Percentiles rank a stretch among this genome's conserved stretches.
These are phyloP conservation scores for Rhizopogon vulgaris DNA, from an alignment of 768 basidiomycete species.

Conservation along the genomic window DNA sequence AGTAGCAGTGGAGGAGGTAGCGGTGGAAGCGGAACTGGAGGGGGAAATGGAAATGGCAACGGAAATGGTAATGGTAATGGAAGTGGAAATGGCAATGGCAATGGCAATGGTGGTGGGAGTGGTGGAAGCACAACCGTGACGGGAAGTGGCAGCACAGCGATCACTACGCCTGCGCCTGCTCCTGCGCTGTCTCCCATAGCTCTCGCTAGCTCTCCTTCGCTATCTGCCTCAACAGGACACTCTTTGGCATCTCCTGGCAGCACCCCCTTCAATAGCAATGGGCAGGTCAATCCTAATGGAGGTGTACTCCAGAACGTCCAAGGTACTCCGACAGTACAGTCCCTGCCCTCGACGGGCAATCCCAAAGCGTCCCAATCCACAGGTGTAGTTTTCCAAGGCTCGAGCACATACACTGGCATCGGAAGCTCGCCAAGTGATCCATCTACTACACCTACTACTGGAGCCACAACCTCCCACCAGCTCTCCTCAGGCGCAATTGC, in stretches of 20 bases:
- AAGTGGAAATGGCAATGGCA: not conserved
- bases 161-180: not conserved
- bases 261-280: not conserved
- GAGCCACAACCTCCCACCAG: constrained; percentile 13
- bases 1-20: not conserved
- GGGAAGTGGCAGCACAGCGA: not conserved
- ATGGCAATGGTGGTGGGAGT: not conserved
- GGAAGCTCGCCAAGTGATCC: constrained; percentile 8
- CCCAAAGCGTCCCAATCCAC: not conserved
- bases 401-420: constrained; percentile 8
- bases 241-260: not conserved
- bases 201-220: not conserved
- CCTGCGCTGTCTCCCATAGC: not conserved
- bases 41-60: not conserved
- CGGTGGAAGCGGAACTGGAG: not conserved
- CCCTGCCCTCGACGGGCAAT: not conserved
- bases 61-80: not conserved
- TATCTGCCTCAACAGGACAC: not conserved
- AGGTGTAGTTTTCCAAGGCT: constrained; percentile 1
- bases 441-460: constrained; percentile 9
- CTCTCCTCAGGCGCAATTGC: constrained; percentile 43
- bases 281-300: not conserved
- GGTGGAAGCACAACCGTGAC: not conserved
- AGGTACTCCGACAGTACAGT: not conserved
- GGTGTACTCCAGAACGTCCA: not conserved